phyloP scores from a whole-genome alignment of 2,329 filamentous ascomycete species.

The Fusarium nygamai region DNA sequence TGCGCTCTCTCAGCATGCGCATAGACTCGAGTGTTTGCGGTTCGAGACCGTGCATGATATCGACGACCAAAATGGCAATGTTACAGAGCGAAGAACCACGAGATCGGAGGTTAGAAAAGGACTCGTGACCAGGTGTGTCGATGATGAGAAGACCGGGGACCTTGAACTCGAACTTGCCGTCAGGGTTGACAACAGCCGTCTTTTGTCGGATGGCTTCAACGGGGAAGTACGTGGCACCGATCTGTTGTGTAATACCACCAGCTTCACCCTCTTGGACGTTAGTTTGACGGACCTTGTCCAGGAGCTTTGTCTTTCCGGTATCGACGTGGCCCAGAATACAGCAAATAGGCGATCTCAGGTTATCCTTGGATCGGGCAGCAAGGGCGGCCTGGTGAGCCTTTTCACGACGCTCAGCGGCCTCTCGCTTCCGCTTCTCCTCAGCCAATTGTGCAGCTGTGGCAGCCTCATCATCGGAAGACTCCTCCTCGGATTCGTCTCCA shows the following conservation, averaged over 20 bases:
- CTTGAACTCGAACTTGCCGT: constrained; percentile 94
- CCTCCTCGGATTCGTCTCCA: constrained; percentile 70
- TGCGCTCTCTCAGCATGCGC: constrained; percentile 88
- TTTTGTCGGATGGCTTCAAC: constrained; percentile 92
- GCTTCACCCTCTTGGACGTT: constrained; percentile 99
- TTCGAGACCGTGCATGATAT: constrained; percentile 99
- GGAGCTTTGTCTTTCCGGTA: constrained; percentile 98
- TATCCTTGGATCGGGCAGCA: constrained; percentile 90
- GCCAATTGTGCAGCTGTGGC: constrained; percentile 77
- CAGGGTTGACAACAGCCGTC: constrained; percentile 90
- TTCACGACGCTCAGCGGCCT: constrained; percentile 87
- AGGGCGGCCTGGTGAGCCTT: constrained; percentile 92
- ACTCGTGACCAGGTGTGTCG: constrained; percentile 99
- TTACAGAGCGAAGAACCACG: constrained; percentile 98
- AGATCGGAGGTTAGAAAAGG: constrained; percentile 97
- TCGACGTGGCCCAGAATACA: constrained; percentile 99
- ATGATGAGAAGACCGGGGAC: constrained; percentile 96
- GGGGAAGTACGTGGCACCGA: constrained; percentile 99
- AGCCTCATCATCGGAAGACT: constrained; percentile 76
- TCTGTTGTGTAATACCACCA: constrained; percentile 99
- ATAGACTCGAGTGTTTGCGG: constrained; percentile 98
- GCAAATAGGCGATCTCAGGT: constrained; percentile 97
- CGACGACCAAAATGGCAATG: constrained; percentile 97
- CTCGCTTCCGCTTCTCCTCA: constrained; percentile 82
- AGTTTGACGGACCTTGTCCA: constrained; percentile 98